Evolutionary conservation across 176 grass and related monocot species (phyloP), one percentile per base, ranked within the genome.

Genomic region (Saccharum officinarum): DNA sequence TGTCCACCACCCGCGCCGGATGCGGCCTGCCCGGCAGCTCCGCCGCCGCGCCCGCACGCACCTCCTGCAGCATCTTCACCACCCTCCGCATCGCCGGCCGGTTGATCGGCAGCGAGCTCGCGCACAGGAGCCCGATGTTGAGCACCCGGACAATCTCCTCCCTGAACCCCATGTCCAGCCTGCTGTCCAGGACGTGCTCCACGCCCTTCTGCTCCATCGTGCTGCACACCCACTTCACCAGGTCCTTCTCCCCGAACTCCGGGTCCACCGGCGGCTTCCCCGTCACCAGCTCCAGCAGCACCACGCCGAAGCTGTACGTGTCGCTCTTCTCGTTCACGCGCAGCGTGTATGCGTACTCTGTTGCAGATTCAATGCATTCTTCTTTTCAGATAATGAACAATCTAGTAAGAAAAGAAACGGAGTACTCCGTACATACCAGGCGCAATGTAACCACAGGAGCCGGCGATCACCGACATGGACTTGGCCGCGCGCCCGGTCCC

Each of bases 281-380:
- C 0, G 91, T 98, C 25, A 95, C 83, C 0, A 98, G 93, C 82
- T 98, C 96, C 0, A 98, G 87, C 50, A 98, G 91, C 15, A 98
- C 96, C 26, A 98, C 96, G 12, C 96, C 96, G 3, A 95, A 94
- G 74, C 96, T 98, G 64, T 98, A 98, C 13, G 86, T 94, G 86
- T 98, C 96, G 1, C 96, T 95, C 82, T 98, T 98, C 85, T 98
- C 96, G 36, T 87, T 98, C 16, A 98, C 96, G 17, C 83, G 93
- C 8, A 98, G 91, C 0, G 96, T 98, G 69, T 98, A 98, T 0
- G 96, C 96, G 1, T 98, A 98, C 87, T 98, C 96, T 92, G 61
- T 36, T 45, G 9, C 42, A 45, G 10, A 5, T 37, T 33, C 33
- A 33, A 33, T 33, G 2, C 33, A 33, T 33, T 33, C 33, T 33